phyloP scores from a whole-genome alignment of 176 grass and related monocot genomes.

The Musa beccarii region DNA sequence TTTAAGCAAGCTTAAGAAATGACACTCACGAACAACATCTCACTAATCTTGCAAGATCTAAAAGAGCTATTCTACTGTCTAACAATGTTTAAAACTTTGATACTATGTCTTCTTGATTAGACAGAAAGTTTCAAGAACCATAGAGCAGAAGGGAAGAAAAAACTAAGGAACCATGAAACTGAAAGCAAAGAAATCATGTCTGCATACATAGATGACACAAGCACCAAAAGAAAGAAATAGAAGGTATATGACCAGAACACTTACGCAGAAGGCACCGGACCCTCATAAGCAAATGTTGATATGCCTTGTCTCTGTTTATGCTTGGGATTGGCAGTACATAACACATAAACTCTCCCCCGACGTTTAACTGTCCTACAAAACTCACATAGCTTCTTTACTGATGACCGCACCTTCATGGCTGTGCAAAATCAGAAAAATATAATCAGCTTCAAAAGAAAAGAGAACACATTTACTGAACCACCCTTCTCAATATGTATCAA shows the following conservation, averaged over 20 bases:
- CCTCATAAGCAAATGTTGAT: slow-evolving; percentile 60
- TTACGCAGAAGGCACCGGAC: slow-evolving; percentile 7
- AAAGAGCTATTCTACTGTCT: neutral
- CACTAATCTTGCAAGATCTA: neutral
- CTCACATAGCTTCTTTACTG: slow-evolving; percentile 83
- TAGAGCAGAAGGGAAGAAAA: neutral
- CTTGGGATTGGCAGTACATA: slow-evolving; percentile 83
- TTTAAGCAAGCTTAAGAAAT: neutral
- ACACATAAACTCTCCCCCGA: slow-evolving; percentile 69
- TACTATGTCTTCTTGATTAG: neutral
- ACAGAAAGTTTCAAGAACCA: neutral
- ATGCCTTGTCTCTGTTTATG: slow-evolving; percentile 95
- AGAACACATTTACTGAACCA: no score
- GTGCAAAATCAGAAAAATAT: neutral
- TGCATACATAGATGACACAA: no score
- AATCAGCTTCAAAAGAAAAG: neutral
- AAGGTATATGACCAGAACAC: neutral
- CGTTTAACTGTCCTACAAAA: slow-evolving; percentile 90
- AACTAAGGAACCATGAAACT: neutral
- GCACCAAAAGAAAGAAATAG: neutral
- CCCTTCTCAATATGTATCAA: no score
- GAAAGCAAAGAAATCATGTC: neutral
- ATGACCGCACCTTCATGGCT: slow-evolving; percentile 85
- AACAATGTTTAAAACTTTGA: neutral
- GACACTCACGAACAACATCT: neutral